Evolutionary conservation across 2,329 filamentous ascomycete species (phyloP).

Genomic region (Ascochyta clinopodiicola): DNA sequence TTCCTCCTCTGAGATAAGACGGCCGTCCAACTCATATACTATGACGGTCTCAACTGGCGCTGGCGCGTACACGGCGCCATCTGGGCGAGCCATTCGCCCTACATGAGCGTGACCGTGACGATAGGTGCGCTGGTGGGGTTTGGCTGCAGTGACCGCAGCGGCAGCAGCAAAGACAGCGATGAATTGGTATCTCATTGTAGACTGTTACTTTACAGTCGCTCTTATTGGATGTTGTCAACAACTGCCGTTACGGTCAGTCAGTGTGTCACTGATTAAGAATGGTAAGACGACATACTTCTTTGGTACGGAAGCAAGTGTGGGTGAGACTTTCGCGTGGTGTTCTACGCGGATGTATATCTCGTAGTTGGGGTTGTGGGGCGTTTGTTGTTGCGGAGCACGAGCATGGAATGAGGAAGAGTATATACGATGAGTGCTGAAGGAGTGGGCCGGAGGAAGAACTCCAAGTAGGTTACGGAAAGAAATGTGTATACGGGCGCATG

Average conservation of each 20-base stretch:
- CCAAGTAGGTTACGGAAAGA: slow-evolving; percentile 32
- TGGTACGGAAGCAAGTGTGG: not conserved
- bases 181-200: slow-evolving; percentile 46
- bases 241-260: slow-evolving; percentile 17
- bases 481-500: slow-evolving; percentile 14
- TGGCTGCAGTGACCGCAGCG: slow-evolving; percentile 60
- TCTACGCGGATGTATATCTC: not conserved
- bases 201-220: slow-evolving; percentile 10
- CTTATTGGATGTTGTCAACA: slow-evolving; percentile 2
- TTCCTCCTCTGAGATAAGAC: slow-evolving; percentile 65
- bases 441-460: slow-evolving; percentile 42
- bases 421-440: slow-evolving; percentile 38
- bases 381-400: slow-evolving; percentile 20
- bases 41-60: slow-evolving; percentile 68
- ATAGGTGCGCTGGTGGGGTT: slow-evolving; percentile 64
- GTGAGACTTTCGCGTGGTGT: slow-evolving; percentile 10
- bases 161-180: slow-evolving; percentile 49
- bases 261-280: not conserved
- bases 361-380: slow-evolving; percentile 4
- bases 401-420: slow-evolving; percentile 28
- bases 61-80: slow-evolving; percentile 57
- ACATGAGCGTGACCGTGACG: slow-evolving; percentile 55
- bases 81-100: slow-evolving; percentile 56
- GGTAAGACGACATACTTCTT: slow-evolving; percentile 16
- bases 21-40: slow-evolving; percentile 74